Evolutionary conservation across 2,329 filamentous ascomycete genomes (phyloP), one percentile per base, ranked within the genome.

Genomic region (Botrytis fabae): DNA sequence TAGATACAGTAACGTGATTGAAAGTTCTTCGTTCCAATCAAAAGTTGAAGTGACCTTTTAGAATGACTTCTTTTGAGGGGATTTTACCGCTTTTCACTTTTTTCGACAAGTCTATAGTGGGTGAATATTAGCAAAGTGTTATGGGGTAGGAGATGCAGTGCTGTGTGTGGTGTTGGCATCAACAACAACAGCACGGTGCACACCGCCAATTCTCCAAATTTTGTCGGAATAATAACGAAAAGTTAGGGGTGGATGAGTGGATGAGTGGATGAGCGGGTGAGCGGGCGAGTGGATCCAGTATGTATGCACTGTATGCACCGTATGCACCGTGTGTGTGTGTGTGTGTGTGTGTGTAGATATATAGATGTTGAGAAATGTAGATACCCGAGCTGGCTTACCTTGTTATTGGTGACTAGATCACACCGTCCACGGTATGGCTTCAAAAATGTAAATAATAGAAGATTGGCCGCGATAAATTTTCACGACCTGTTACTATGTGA

Each of bases 151-250:
- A 60, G 60, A 32, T 68, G 65, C 65, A 42, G n/a, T 46, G 44
- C 46, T 68, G 64, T 68, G 38, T 72, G 70, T 69, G 16, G 62
- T 72, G 70, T 69, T 71, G 70, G 70, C 70, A 71, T 61, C 35
- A 38, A 42, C 51, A 38, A 42, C 51, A 60, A 35, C 63, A 70
- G 64, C 63, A 73, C 61, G 61, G 73, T 63, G 76, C 74, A 76
- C 73, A 79, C 78, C 78, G 78, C 78, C 73, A 74, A 78, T 78
- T 77, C 75, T 69, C 66, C 66, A 42, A 62, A 32, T 12, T 70
- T 70, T 51, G 69, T 46, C 60, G 60, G 57, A 74, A 71, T 74
- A 73, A 59, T 54, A 73, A 65, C 72, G 61, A 20, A 62, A 20
- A 40, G 22, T 22, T 22, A 10, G 16, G 71, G 72, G 59, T 73